A percentile compares a stretch with the other conserved stretches of the same genome.
Evolutionary conservation across 768 basidiomycete species (phyloP).

Genomic region (Nevesoporus exiguus): DNA sequence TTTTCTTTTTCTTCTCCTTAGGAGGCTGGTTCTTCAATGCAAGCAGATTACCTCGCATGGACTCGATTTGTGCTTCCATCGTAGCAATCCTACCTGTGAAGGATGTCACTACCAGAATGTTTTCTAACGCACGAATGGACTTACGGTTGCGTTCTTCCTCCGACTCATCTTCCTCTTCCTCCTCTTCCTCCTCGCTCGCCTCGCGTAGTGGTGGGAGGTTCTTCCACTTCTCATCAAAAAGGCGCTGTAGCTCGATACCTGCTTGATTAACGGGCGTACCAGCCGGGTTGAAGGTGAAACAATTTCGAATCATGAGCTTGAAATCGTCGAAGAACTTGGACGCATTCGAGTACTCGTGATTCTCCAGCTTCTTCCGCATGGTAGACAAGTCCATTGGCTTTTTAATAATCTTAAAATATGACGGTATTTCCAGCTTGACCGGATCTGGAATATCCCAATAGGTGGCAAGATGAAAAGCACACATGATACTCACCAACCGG

Average conservation of each 20-base stretch:
- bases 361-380: constrained; percentile 82
- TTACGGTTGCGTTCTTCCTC: constrained; percentile 70
- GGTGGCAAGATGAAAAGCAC: not conserved
- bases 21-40: constrained; percentile 53
- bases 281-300: constrained; percentile 86
- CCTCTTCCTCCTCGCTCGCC: constrained; percentile 57
- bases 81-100: constrained; percentile 61
- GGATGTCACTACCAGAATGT: constrained; percentile 7
- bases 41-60: constrained; percentile 67
- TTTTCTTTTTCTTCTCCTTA: constrained; percentile 71
- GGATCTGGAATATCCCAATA: constrained; percentile 50
- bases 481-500: constrained; percentile 76
- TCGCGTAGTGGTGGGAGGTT: constrained; percentile 60
- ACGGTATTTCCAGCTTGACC: constrained; percentile 72
- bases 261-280: constrained; percentile 85
- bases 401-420: constrained; percentile 86
- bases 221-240: constrained; percentile 94
- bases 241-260: constrained; percentile 76
- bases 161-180: constrained; percentile 58
- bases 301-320: constrained; percentile 93
- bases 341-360: constrained; percentile 70
- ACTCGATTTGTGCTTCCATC: constrained; percentile 81
- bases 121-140: constrained; percentile 21
- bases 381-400: constrained; percentile 94
- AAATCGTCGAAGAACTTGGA: constrained; percentile 87